A percentile compares a stretch with the other conserved stretches of the same genome.
These are phyloP conservation scores for Hanseniaspora lindneri DNA, from an alignment of 805 yeast genomes.

Conservation along the genomic window DNA sequence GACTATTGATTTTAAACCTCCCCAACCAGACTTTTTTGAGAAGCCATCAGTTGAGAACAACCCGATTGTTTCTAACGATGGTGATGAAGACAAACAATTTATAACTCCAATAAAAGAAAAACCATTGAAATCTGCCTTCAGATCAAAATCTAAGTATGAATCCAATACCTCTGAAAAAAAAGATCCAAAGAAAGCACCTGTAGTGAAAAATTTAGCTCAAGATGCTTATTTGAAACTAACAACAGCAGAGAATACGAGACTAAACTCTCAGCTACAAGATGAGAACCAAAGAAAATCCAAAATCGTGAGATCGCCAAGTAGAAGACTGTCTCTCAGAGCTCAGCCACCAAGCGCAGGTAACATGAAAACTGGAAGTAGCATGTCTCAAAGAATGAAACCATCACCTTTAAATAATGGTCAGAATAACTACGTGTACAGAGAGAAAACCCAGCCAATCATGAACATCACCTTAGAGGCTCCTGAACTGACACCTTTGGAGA, in stretches of 20 bases:
- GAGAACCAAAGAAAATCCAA: slow-evolving; percentile 19
- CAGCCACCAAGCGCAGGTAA: not conserved
- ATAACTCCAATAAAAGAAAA: slow-evolving; percentile 12
- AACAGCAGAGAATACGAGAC: slow-evolving; percentile 68
- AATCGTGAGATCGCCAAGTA: slow-evolving; percentile 15
- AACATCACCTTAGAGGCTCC: slow-evolving; percentile 28
- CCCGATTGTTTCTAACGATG: too few species aligned
- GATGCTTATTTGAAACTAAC: slow-evolving; percentile 56
- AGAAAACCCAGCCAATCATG: slow-evolving; percentile 18
- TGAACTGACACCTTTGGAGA: slow-evolving; percentile 27
- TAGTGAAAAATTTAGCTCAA: slow-evolving; percentile 36
- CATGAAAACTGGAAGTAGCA: not conserved
- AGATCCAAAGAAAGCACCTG: slow-evolving; percentile 16
- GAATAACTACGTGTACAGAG: slow-evolving; percentile 20
- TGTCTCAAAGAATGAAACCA: slow-evolving; percentile 16
- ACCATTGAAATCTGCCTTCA: slow-evolving; percentile 38
- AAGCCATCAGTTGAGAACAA: not conserved
- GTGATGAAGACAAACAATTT: not conserved
- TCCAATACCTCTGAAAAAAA: slow-evolving; percentile 18
- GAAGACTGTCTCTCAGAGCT: slow-evolving; percentile 10
- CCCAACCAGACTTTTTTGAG: slow-evolving; percentile 9
- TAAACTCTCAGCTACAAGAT: slow-evolving; percentile 51
- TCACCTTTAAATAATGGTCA: slow-evolving; percentile 21
- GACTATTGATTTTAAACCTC: not conserved
- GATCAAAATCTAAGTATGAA: slow-evolving; percentile 17